Base-by-base conservation (phyloP, 805 yeast genomes). In the Candida glaebosa region DNA sequence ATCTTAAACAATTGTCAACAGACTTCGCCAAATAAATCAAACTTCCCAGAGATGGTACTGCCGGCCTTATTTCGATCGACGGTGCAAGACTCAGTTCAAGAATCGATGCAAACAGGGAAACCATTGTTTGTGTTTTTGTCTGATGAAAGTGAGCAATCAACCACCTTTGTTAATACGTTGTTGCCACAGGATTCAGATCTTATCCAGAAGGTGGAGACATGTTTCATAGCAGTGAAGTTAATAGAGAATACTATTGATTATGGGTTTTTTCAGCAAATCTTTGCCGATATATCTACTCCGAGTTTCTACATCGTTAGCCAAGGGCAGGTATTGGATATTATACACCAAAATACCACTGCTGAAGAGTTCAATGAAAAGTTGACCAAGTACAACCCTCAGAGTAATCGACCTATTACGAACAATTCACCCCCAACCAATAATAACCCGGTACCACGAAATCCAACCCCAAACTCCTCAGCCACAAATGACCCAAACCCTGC, bases 301-400 rank as follows among this genome's bases (percentile, higher is more conserved):
- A 71, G 85, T 46, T 61, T 83, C 18, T 73, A 77, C 51, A 61
- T 82, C 10, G 67, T 85, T n/a, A 61, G 57, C 25, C 60, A 65
- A 8, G 79, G 83, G 5, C 55, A 62, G 31, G 64, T 80, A 4
- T 46, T 75, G 25, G 79, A 72, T 35, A 50, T 67, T 2, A 59
- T 79, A 8, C 58, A 61, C 6, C 69, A 61, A 4, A 67, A 60
- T 2, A 48, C 61, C 2, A 34, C 56, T 7, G 44, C 41, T 15
- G 57, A 47, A 4, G 54, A 49, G 22, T 62, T 73, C 38, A 56
- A 50, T 16, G 38, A 41, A 30, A 56, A 63, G 31, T 38, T 41
- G 38, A 32, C 18, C 42, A 19, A 33, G 46, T 18, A 26, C 48
- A 6, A 31, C 12, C 8, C 37, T 4, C 9, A 10, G 26, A 8